Conservation (phyloP, 441 rosid species). For the Syzygium syzygioides region DNA sequence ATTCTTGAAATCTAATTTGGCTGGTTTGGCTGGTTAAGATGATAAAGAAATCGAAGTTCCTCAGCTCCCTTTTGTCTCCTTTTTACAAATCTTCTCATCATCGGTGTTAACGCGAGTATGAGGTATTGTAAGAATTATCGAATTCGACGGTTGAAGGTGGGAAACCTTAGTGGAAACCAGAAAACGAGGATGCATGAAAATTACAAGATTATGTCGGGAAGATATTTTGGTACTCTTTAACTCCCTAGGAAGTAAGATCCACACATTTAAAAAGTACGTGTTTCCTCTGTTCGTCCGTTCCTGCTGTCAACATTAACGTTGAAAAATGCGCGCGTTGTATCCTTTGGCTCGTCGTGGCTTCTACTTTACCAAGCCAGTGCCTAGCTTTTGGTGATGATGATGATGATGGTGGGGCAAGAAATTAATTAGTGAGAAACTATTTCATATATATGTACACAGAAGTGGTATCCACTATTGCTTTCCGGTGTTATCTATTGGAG, state of each 20-base stretch:
- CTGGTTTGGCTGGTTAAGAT: not conserved
- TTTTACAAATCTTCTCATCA: no score
- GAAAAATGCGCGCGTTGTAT: not conserved
- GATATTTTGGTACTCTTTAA: not conserved
- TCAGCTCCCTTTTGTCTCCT: not conserved
- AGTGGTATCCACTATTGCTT: not conserved
- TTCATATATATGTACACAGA: no score
- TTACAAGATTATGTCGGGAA: not conserved
- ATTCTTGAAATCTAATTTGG: not conserved
- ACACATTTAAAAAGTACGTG: not conserved
- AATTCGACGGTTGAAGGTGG: no score
- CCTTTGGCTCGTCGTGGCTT: conserved; percentile 16
- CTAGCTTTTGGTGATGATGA: not conserved
- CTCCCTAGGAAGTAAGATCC: not conserved
- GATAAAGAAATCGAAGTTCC: not conserved
- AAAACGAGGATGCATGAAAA: no score
- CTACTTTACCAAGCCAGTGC: conserved; percentile 17
- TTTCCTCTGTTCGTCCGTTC: not conserved
- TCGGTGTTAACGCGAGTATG: no score
- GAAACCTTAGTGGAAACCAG: no score
- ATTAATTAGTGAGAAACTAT: not conserved
- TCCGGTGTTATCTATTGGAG: not conserved
- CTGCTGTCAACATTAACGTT: not conserved
- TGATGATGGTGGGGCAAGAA: not conserved
- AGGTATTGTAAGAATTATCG: no score